Base-by-base conservation (phyloP, 192 early-diverging fungal species). In the Gonapodya prolifera region DNA sequence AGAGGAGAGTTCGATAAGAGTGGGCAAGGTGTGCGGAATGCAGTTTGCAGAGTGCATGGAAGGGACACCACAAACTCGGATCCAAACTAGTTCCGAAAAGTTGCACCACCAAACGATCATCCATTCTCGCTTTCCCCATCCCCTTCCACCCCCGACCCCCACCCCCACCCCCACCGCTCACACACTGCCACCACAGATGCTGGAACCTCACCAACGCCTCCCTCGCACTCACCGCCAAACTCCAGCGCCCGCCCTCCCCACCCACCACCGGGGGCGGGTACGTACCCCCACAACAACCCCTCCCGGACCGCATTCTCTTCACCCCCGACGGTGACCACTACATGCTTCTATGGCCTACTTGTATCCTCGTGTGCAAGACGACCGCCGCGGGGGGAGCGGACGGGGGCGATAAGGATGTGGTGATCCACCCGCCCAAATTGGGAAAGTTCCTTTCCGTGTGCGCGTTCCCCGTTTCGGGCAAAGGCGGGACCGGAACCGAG, bases 241-340 rank as follows among this genome's bases (percentile, higher is more conserved):
- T 73, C 8, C 71, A 2, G 18, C 18, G 32, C 18, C 71, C 31
- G 18, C 71, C 18, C 18, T 2, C 31, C 71, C 71, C 31, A 2
- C 71, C 32, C 28, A 73, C 2, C 71, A 61, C 45, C 45, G 23
- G 8, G 8, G n/a, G n/a, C n/a, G n/a, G n/a, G n/a, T 61, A 61
- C 45, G 8, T 16, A 23, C 45, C 45, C 8, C 45, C 45, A 8
- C 8, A 8, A 8, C 45, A 8, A 61, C 45, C 45, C 23, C 71
- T 73, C 31, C 71, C 71, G 8, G 71, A 73, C 18, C 71, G 71
- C 71, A 32, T 73, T 29, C 18, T 32, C 71, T 73, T 73, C 71
- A 16, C 71, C 71, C 28, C 71, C 16, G 2, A 2, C 8, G 71
- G 71, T 32, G 31, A 73, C 31, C 71, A 32, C 31, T 73, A 73